Conservation (phyloP, 345 rosid species). For the Raphanus raphanistrum region DNA sequence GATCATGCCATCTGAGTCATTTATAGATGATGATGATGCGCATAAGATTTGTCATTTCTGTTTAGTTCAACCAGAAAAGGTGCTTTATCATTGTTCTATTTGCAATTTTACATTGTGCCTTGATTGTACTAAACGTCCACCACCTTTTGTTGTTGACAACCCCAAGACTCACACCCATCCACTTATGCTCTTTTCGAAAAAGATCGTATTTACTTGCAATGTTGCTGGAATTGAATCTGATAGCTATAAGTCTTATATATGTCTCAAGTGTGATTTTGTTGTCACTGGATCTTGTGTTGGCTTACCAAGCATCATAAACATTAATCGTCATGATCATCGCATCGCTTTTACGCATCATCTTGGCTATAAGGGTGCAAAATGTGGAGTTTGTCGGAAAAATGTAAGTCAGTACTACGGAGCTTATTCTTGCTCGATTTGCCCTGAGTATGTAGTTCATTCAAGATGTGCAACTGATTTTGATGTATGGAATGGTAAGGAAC, state of each 20-base stretch:
- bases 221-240: neutral
- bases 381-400: constrained; percentile 11
- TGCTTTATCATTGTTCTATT: neutral
- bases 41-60: neutral
- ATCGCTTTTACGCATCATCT: neutral
- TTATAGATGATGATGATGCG: neutral
- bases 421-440: neutral
- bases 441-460: constrained; percentile 7
- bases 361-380: neutral
- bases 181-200: neutral
- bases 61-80: neutral
- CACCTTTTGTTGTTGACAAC: constrained; percentile 2
- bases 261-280: neutral
- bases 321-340: constrained; percentile 9
- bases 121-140: constrained; percentile 4
- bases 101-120: constrained; percentile 7
- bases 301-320: constrained; percentile 2
- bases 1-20: neutral
- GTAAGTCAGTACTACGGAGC: neutral
- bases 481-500: neutral
- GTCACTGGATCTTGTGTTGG: neutral
- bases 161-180: constrained; percentile 8
- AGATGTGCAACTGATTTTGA: neutral
- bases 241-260: neutral
- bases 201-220: neutral